These are phyloP conservation scores for Symbiotaphrina buchneri DNA, from an alignment of 495 filamentous ascomycete species.

Conservation along the genomic window DNA sequence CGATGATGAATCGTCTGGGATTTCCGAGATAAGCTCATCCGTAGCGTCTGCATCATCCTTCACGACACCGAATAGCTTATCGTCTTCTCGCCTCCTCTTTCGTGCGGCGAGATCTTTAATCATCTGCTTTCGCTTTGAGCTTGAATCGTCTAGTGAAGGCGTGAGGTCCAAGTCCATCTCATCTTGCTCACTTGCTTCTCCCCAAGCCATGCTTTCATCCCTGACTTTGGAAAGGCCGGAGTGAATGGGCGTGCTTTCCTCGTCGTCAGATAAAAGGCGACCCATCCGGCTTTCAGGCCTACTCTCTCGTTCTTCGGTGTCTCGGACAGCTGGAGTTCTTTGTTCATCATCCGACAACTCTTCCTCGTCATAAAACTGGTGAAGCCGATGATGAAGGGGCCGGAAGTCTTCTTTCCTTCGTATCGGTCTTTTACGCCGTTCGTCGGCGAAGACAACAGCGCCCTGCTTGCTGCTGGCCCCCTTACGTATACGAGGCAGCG, in stretches of 20 bases:
- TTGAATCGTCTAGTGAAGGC: no score
- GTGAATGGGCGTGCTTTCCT: constrained; percentile 4
- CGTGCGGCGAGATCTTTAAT: constrained; percentile 33
- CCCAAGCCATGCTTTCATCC: constrained; percentile 10
- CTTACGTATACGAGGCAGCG: constrained; percentile 53
- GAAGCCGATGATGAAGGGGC: constrained; percentile 32
- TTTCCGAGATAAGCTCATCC: no score
- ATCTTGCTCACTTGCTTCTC: constrained; percentile 11
- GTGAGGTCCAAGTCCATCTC: constrained; percentile 18
- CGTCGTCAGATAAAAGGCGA: constrained; percentile 37
- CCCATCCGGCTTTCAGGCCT: constrained; percentile 59
- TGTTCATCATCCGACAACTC: constrained; percentile 36
- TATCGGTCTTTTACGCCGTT: constrained; percentile 37
- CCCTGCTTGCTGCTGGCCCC: constrained; percentile 30
- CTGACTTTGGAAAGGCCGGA: background rate
- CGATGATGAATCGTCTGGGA: no score
- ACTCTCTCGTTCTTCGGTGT: constrained; percentile 69
- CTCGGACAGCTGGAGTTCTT: constrained; percentile 33
- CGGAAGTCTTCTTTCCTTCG: constrained; percentile 26
- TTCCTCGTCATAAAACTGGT: constrained; percentile 29
- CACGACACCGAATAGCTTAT: constrained; percentile 47
- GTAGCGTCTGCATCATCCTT: constrained; percentile 13
- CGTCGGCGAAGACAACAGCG: constrained; percentile 52
- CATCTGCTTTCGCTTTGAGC: constrained; percentile 50
- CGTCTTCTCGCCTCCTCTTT: constrained; percentile 56